Base-by-base conservation (phyloP, 305 asterid species). In the Rubia peregrina region DNA sequence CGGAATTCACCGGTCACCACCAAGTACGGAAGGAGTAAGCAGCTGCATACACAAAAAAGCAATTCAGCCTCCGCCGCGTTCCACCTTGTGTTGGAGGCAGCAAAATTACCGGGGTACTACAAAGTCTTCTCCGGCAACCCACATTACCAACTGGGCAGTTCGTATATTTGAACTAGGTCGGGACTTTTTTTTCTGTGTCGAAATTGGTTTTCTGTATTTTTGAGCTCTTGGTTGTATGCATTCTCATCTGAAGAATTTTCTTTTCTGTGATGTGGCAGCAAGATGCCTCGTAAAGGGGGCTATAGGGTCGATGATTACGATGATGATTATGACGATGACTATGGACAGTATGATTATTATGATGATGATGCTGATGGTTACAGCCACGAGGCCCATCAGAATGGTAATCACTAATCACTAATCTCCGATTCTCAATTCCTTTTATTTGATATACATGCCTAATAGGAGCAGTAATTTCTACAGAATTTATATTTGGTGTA, bases 211-310 rank as follows among this genome's bases (percentile, higher is more conserved):
- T 51, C 53, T 48, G 3, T 51, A 51, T 51, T 5, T 51, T 51
- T 10, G 6, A 24, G 12, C 41, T 10, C 48, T 13, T n/a, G 42
- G 7, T 51, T 24, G 55, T 65, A 21, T 41, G n/a, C 46, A 55
- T 10, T 12, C 42, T 38, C 22, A 53, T 4, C 4, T 43, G 63
- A 14, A 67, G 19, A 10, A 49, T 61, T 16, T 4, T 12, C 6
- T 9, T 53, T 38, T 62, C 6, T 64, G 72, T 63, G 73, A 56
- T 73, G 75, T 74, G 76, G 76, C 55, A 72, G 70, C 68, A 74
- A 71, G 72, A 93, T 93, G 98, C 97, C 96, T 77, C 98, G 93
- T 56, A 93, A 93, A 82, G 85, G 78, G 61, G 68, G 67, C 59
- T 80, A 71, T 56, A 85, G 90, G 73, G 61, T 79, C 72, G 84